A percentile compares a stretch with the other conserved stretches of the same genome.
Evolutionary conservation across 805 yeast genomes (phyloP).

Genomic region (Lipomyces yamanashiensis): DNA sequence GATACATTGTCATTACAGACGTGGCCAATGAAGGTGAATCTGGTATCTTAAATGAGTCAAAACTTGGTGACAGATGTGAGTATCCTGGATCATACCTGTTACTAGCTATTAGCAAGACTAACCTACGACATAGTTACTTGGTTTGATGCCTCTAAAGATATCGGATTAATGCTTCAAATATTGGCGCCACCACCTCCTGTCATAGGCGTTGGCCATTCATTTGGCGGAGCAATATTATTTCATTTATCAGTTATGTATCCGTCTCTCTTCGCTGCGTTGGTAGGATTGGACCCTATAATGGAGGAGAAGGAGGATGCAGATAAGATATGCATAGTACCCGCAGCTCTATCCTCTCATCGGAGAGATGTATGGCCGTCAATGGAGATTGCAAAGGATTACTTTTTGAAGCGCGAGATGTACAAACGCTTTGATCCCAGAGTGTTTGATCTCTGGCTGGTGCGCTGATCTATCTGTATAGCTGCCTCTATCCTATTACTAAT

Average conservation of each 20-base stretch:
- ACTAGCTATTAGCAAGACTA: not conserved
- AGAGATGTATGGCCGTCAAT: constrained; percentile 32
- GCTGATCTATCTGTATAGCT: not conserved
- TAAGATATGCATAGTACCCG: constrained; percentile 7
- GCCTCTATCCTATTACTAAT: not conserved
- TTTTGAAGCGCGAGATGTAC: constrained; percentile 16
- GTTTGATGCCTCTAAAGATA: constrained; percentile 32
- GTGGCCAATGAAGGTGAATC: constrained; percentile 36
- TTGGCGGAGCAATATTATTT: constrained; percentile 34
- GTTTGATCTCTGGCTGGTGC: constrained; percentile 26
- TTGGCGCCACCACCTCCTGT: constrained; percentile 31
- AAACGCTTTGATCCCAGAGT: constrained; percentile 29
- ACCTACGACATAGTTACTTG: constrained; percentile 18
- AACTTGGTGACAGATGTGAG: constrained; percentile 36
- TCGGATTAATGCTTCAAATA: constrained; percentile 20
- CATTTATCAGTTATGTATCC: constrained; percentile 26
- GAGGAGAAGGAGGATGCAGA: constrained; percentile 17
- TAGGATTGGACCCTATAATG: constrained; percentile 38
- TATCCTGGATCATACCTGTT: not conserved
- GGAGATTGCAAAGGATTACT: constrained; percentile 23
- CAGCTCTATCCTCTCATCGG: constrained; percentile 22
- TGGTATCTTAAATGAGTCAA: constrained; percentile 30
- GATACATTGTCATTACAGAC: constrained; percentile 27
- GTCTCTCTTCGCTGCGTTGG: constrained; percentile 25
- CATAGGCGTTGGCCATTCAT: constrained; percentile 38